Evolutionary conservation across 1,284 basidiomycete genomes (phyloP), one percentile per base, ranked within the genome.

Genomic region (Ustilago shanxiensis): DNA sequence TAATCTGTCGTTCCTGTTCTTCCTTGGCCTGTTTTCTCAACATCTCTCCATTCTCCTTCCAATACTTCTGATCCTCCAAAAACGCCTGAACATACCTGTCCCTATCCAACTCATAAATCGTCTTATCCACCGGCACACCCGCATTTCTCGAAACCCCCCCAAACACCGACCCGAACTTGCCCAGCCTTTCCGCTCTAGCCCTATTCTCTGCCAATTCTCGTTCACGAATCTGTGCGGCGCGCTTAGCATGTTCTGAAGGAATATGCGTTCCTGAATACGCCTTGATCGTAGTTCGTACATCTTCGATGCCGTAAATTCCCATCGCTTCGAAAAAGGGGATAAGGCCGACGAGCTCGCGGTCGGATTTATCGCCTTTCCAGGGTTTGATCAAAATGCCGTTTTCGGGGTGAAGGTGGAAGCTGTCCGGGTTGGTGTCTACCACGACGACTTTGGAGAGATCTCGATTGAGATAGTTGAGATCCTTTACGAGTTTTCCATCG

Each of bases 321-420:
- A 88, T 81, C 13, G 87, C 95, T 88, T 99, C 96, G 9, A 99
- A 90, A 91, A 98, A 98, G 0, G 96, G 95, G 76, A 99, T 95
- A 88, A 98, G 89, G 13, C 92, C 92, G 13, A 99, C 86, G 22
- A 99, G 90, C 1, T 93, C 94, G 5, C 82, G 75, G 86, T 96
- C 94, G 28, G 87, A 89, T 0, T 90, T 88, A 64, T 93, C 90
- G 10, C 95, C 95, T 9, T 91, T 91, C 97, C 97, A 99, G 72
- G 92, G 92, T 18, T 92, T 91, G 50, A 98, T 83, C 53, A 95
- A 88, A 72, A 98, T 89, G 0, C 93, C 91, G 82, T 99, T 99
- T 81, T 97, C 93, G 7, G 94, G 95, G 77, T 99, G 93, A 1
- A 93, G 89, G 35, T 89, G 87, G 37, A 91, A 90, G 82, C 94